Evolutionary conservation across 2,329 filamentous ascomycete species (phyloP).

Genomic region (Endoconidiophora polonica): DNA sequence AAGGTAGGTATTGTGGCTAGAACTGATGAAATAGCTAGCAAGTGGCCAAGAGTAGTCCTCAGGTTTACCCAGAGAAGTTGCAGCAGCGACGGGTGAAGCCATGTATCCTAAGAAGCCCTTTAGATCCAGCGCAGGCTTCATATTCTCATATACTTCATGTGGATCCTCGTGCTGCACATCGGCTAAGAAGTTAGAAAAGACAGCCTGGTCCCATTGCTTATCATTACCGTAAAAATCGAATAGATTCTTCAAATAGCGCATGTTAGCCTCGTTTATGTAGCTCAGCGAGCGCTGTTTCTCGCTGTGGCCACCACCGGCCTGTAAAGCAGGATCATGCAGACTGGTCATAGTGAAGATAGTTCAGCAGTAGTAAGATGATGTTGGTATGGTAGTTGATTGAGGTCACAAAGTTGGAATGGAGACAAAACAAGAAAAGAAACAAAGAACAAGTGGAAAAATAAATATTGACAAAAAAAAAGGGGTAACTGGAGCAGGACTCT

Average conservation of each 20-base stretch:
- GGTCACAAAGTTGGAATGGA: no score
- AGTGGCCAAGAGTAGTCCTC: constrained; percentile 56
- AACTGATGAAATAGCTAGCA: constrained; percentile 84
- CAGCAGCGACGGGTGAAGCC: constrained; percentile 30
- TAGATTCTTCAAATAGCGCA: constrained; percentile 29
- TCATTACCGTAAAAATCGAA: constrained; percentile 29
- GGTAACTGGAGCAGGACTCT: background rate
- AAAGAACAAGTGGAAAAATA: background rate
- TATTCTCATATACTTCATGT: constrained; percentile 15
- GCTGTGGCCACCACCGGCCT: constrained; percentile 33
- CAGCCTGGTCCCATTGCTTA: constrained; percentile 29
- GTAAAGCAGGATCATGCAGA: constrained; percentile 20
- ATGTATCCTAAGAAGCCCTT: constrained; percentile 38
- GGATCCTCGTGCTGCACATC: constrained; percentile 28
- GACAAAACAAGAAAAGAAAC: no score
- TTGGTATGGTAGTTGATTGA: no score
- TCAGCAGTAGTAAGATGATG: no score
- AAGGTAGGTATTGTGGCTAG: constrained; percentile 89
- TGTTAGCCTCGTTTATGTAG: constrained; percentile 24
- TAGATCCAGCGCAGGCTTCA: constrained; percentile 25
- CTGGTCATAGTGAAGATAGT: background rate
- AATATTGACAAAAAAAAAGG: background rate
- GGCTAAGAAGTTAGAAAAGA: constrained; percentile 29
- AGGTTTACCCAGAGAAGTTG: constrained; percentile 24
- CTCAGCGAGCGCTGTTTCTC: constrained; percentile 25